A percentile compares a stretch with the other conserved stretches of the same genome.
phyloP scores from a whole-genome alignment of 1,284 basidiomycete species.

The Apiotrichum mycotoxinovorans region DNA sequence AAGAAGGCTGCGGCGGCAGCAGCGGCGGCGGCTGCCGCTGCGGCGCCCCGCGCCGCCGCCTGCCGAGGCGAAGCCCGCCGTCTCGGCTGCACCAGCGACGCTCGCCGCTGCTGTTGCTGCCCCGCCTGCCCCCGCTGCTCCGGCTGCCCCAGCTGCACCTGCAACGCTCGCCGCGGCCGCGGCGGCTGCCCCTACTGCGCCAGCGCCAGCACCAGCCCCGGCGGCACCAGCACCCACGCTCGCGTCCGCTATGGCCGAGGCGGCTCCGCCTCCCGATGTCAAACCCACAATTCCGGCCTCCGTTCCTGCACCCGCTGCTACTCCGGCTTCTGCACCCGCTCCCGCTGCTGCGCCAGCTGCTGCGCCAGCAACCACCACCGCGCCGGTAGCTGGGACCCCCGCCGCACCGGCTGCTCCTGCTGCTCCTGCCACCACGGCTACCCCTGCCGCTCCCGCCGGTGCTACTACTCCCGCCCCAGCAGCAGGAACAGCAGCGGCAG shows the following conservation, averaged over 20 bases:
- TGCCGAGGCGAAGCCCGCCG: background rate
- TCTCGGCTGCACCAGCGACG: background rate
- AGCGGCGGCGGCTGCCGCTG: slow-evolving; percentile 8
- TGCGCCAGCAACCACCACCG: slow-evolving; percentile 14
- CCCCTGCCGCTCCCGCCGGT: slow-evolving; percentile 12
- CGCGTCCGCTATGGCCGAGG: background rate
- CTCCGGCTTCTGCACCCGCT: background rate
- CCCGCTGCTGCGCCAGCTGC: slow-evolving; percentile 13
- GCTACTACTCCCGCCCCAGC: slow-evolving; percentile 6
- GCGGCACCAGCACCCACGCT: slow-evolving; percentile 5
- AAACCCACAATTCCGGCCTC: background rate
- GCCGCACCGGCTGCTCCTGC: slow-evolving; percentile 9
- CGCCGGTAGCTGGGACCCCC: background rate
- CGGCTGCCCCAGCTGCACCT: background rate
- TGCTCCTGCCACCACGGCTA: slow-evolving; percentile 8
- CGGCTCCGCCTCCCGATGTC: slow-evolving; percentile 1
- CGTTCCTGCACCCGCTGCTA: background rate
- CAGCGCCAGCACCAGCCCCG: background rate
- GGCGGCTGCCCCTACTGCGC: background rate
- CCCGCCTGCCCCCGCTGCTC: background rate
- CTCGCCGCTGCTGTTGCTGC: background rate
- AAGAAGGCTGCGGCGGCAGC: slow-evolving; percentile 10
- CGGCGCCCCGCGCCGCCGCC: slow-evolving; percentile 14
- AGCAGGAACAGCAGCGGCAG: background rate
- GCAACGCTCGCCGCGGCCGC: slow-evolving; percentile 5